phyloP scores from a whole-genome alignment of 139 green algal species.

The Microglena sp. region DNA sequence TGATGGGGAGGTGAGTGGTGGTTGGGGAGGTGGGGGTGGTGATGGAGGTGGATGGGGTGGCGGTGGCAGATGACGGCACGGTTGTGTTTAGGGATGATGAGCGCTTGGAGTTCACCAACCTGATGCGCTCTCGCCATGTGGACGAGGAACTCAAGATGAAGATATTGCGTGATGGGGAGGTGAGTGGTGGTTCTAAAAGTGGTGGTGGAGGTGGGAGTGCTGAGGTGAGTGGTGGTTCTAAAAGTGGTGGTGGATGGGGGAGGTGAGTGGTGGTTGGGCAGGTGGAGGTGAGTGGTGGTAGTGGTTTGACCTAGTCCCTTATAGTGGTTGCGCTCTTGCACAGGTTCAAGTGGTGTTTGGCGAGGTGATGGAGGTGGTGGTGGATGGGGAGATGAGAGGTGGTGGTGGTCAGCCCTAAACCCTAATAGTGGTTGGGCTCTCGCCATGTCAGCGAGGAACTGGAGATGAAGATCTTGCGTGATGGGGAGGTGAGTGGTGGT shows the following conservation, averaged over 20 bases:
- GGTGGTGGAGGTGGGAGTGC: too few species aligned
- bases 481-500: constrained; percentile 24
- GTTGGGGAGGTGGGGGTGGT: too few species aligned
- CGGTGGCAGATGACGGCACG: constrained; percentile 56
- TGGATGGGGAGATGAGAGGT: too few species aligned
- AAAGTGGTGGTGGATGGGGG: too few species aligned
- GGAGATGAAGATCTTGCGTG: constrained; percentile 35
- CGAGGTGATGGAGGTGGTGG: too few species aligned
- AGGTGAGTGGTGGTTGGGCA: too few species aligned
- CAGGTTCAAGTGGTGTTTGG: too few species aligned
- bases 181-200: constrained; percentile 7
- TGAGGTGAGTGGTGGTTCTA: too few species aligned
- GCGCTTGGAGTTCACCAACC: constrained; percentile 43
- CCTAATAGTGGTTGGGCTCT: too few species aligned
- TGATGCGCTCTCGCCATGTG: constrained; percentile 49
- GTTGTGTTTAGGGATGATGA: constrained; percentile 55
- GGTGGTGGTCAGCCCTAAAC: too few species aligned
- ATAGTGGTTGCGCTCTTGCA: too few species aligned
- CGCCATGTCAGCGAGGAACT: constrained; percentile 52
- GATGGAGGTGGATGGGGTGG: constrained; percentile 19
- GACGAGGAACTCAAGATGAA: constrained; percentile 38
- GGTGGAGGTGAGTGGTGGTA: too few species aligned
- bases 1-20: constrained; percentile 25
- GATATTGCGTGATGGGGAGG: constrained; percentile 39
- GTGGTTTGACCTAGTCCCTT: constrained; percentile 43